phyloP scores from a whole-genome alignment of 2,329 filamentous ascomycete species.

The Myriosclerotinia curreyana region DNA sequence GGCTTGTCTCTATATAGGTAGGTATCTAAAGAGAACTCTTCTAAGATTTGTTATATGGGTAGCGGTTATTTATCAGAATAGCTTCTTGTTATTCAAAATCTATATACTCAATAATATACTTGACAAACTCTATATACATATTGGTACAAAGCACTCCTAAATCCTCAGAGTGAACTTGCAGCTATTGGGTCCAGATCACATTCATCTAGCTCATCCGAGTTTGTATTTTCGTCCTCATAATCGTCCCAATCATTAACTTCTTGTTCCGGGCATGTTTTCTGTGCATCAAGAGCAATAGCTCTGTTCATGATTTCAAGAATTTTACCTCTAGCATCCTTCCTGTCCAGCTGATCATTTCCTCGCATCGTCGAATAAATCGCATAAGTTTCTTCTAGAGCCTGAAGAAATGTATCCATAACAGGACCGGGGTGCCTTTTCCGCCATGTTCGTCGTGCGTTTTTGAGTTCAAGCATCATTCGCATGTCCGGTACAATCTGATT shows the following conservation, averaged over 20 bases:
- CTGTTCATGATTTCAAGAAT: constrained; percentile 34
- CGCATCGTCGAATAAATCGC: constrained; percentile 24
- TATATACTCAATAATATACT: background rate
- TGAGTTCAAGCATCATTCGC: constrained; percentile 28
- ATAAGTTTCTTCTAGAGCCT: constrained; percentile 25
- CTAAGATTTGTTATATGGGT: background rate
- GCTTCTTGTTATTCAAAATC: constrained; percentile 12
- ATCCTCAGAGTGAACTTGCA: background rate
- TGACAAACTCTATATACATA: background rate
- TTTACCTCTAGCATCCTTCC: constrained; percentile 26
- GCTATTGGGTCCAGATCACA: background rate
- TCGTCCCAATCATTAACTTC: constrained; percentile 5
- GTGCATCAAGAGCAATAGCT: constrained; percentile 30
- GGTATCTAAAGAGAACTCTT: no score
- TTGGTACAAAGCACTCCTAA: background rate
- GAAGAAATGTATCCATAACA: constrained; percentile 16
- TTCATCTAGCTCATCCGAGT: background rate
- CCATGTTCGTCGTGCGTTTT: constrained; percentile 13
- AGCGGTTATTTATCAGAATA: background rate
- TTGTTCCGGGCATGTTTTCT: background rate
- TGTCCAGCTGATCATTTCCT: constrained; percentile 13
- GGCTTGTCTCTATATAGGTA: background rate
- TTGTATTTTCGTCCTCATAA: background rate
- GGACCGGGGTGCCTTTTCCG: background rate
- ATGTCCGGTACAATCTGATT: constrained; percentile 33